Evolutionary conservation across 2,329 filamentous ascomycete species (phyloP).

Genomic region (Penicillium psychrosexuale): DNA sequence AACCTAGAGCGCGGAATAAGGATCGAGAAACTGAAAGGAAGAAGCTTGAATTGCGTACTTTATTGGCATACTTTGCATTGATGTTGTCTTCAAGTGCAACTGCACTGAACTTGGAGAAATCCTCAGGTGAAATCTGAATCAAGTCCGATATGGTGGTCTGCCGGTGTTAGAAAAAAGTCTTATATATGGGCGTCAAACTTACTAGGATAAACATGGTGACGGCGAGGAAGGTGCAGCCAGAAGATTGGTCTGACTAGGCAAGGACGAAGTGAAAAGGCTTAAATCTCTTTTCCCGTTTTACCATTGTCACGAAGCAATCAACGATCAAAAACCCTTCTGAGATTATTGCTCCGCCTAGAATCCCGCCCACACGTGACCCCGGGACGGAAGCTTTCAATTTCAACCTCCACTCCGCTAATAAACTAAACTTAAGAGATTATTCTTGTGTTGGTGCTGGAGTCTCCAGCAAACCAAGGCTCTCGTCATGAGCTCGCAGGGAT

Average conservation of each 20-base stretch:
- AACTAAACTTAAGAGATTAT: slow-evolving; percentile 17
- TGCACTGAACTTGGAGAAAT: slow-evolving; percentile 76
- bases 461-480: slow-evolving; percentile 24
- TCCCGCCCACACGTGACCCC: not conserved
- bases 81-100: slow-evolving; percentile 94
- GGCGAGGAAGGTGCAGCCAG: not conserved
- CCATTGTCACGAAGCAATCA: not conserved
- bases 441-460: slow-evolving; percentile 25
- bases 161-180: slow-evolving; percentile 20
- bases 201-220: slow-evolving; percentile 52
- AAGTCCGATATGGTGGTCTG: slow-evolving; percentile 93
- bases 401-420: not conserved
- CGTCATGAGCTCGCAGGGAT: slow-evolving; percentile 43
- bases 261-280: not conserved
- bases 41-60: slow-evolving; percentile 48
- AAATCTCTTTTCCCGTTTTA: not conserved
- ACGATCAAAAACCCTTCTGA: slow-evolving; percentile 1
- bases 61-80: slow-evolving; percentile 95
- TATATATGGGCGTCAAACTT: slow-evolving; percentile 24
- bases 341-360: slow-evolving; percentile 1
- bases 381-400: slow-evolving; percentile 3
- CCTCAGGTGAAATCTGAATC: slow-evolving; percentile 84
- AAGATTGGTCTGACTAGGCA: not conserved
- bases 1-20: slow-evolving; percentile 51
- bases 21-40: not conserved